A percentile compares a stretch with the other conserved stretches of the same genome.
Conservation (phyloP, 2,329 filamentous ascomycete genomes). For the Fusarium lateritium region DNA sequence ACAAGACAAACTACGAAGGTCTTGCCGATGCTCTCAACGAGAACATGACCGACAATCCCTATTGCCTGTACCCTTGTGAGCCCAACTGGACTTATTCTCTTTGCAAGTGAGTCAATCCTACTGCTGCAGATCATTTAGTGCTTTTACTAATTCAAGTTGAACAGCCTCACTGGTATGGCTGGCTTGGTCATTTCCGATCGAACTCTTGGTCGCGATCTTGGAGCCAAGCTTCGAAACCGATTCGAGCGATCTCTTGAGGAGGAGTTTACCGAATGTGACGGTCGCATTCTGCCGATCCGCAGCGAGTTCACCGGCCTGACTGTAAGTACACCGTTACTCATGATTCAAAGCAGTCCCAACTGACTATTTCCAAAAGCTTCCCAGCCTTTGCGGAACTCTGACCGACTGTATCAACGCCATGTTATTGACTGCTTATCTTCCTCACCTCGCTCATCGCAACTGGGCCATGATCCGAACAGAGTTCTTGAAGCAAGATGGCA, state of each 20-base stretch:
- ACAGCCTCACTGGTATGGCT: background rate
- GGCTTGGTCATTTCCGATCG: background rate
- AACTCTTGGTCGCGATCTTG: background rate
- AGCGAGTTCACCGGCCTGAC: background rate
- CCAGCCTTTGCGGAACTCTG: background rate
- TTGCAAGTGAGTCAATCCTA: background rate
- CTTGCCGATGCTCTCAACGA: too few relatives aligned
- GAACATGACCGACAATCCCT: background rate
- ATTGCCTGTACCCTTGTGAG: background rate
- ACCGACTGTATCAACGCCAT: conserved; percentile 1
- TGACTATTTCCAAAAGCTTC: accelerated
- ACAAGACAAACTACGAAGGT: too few relatives aligned
- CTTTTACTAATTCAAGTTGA: too few relatives aligned
- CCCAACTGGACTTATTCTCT: background rate
- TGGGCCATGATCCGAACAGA: background rate
- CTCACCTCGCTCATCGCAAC: background rate
- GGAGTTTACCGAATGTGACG: background rate
- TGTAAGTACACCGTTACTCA: background rate
- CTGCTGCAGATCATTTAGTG: too few relatives aligned
- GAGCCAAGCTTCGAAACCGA: background rate
- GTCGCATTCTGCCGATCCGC: background rate
- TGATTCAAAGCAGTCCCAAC: too few relatives aligned
- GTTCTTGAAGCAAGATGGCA: background rate
- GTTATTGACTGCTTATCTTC: background rate
- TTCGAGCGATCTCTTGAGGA: background rate